phyloP scores from a whole-genome alignment of 805 yeast species.

The Maudiozyma pseudohumilis region DNA sequence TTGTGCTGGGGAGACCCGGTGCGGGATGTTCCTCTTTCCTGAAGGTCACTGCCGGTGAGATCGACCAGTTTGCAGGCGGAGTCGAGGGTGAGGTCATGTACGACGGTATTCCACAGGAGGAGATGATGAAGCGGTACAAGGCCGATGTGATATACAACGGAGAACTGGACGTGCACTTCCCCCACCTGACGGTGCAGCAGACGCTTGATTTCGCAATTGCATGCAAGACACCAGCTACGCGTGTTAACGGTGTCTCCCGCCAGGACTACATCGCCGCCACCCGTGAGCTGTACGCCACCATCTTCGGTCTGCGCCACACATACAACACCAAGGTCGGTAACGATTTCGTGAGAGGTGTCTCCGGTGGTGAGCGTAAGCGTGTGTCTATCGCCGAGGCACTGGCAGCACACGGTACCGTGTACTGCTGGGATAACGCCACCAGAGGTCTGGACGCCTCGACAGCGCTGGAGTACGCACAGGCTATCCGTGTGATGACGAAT shows the following conservation, averaged over 20 bases:
- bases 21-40: constrained; percentile 70
- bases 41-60: constrained; percentile 54
- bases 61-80: constrained; percentile 33
- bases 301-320: constrained; percentile 48
- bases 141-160: constrained; percentile 50
- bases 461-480: constrained; percentile 55
- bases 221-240: constrained; percentile 51
- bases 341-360: constrained; percentile 57
- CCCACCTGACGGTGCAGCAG: constrained; percentile 64
- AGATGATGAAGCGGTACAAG: constrained; percentile 49
- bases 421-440: constrained; percentile 67
- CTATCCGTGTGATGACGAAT: constrained; percentile 46
- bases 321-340: constrained; percentile 46
- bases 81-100: constrained; percentile 49
- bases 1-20: constrained; percentile 68
- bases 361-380: constrained; percentile 83
- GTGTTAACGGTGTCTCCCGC: constrained; percentile 40
- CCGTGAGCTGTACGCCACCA: constrained; percentile 30
- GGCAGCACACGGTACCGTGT: constrained; percentile 45
- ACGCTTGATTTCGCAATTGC: constrained; percentile 63
- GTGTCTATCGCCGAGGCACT: constrained; percentile 75
- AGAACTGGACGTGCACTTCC: constrained; percentile 64
- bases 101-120: constrained; percentile 50
- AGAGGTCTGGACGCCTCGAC: constrained; percentile 68
- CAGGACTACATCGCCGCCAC: constrained; percentile 38